These are phyloP conservation scores for Corchorus capsularis DNA, from an alignment of 345 rosid genomes.

Conservation along the genomic window DNA sequence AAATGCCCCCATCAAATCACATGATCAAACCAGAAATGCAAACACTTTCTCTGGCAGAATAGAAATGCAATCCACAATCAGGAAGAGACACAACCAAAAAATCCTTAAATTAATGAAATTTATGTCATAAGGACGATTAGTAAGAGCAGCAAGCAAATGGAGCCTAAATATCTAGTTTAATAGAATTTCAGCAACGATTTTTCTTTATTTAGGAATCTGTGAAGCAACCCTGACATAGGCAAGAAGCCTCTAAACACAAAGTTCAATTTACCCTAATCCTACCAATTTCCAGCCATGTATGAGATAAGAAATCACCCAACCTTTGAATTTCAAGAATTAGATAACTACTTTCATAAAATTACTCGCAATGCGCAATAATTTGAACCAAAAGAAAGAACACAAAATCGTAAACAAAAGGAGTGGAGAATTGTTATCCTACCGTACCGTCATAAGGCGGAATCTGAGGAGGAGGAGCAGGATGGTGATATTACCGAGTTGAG, in stretches of 20 bases:
- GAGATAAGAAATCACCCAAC: not conserved
- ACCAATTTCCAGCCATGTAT: not conserved
- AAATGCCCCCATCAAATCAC: too few relatives aligned
- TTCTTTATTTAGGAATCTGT: not conserved
- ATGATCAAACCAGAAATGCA: too few relatives aligned
- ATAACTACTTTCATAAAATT: not conserved
- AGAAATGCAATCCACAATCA: too few relatives aligned
- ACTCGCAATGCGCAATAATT: not conserved
- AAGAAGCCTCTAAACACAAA: not conserved
- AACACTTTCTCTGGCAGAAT: too few relatives aligned
- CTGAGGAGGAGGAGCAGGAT: conserved; percentile 36
- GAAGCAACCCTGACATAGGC: too few relatives aligned
- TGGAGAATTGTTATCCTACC: conserved; percentile 26
- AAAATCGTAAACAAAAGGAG: not conserved
- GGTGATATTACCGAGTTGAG: conserved; percentile 70
- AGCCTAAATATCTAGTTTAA: not conserved
- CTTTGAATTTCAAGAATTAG: not conserved
- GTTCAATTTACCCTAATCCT: not conserved
- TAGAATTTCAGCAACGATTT: not conserved
- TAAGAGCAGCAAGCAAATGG: not conserved
- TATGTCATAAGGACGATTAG: too few relatives aligned
- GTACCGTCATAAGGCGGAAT: conserved; percentile 41
- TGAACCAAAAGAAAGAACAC: not conserved
- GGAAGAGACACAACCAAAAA: too few relatives aligned
- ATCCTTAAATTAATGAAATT: too few relatives aligned